These are phyloP conservation scores for Gyromitra esculenta DNA, from an alignment of 2,329 filamentous ascomycete genomes.

Conservation along the genomic window DNA sequence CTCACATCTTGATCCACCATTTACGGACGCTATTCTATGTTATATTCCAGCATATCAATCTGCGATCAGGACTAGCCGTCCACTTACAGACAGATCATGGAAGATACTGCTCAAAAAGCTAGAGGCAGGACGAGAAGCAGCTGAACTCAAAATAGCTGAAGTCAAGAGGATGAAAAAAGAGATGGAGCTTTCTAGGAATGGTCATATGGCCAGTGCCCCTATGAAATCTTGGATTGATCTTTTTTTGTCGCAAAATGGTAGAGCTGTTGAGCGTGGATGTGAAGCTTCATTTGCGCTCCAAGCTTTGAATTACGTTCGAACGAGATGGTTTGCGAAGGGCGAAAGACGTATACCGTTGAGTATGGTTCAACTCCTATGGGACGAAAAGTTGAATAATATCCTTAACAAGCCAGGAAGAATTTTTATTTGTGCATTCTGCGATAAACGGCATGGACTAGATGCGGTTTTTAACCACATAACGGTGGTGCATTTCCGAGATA, in stretches of 20 bases:
- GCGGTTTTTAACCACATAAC: conserved; percentile 24
- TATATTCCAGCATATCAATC: conserved; percentile 26
- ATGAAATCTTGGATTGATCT: conserved; percentile 18
- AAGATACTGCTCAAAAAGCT: conserved; percentile 31
- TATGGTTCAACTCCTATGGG: conserved; percentile 2
- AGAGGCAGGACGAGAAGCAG: conserved; percentile 15
- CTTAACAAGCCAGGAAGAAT: conserved; percentile 8
- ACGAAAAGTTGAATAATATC: conserved; percentile 14
- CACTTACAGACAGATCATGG: conserved; percentile 36
- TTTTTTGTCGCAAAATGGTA: conserved; percentile 3
- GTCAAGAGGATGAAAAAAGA: not conserved
- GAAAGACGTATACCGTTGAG: not conserved
- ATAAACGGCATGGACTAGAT: not conserved
- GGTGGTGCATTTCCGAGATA: conserved; percentile 3
- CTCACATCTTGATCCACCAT: not conserved
- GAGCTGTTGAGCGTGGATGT: not conserved
- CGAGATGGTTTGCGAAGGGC: conserved; percentile 2
- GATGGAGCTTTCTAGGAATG: not conserved
- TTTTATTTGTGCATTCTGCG: conserved; percentile 27
- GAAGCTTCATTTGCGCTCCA: conserved; percentile 30
- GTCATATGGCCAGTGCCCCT: not conserved
- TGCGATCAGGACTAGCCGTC: conserved; percentile 21
- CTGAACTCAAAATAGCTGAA: not conserved
- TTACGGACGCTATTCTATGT: conserved; percentile 9
- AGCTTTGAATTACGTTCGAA: conserved; percentile 16